A percentile compares a stretch with the other conserved stretches of the same genome.
phyloP scores from a whole-genome alignment of 306 rosid species.

The Ochetophila trinervis region DNA sequence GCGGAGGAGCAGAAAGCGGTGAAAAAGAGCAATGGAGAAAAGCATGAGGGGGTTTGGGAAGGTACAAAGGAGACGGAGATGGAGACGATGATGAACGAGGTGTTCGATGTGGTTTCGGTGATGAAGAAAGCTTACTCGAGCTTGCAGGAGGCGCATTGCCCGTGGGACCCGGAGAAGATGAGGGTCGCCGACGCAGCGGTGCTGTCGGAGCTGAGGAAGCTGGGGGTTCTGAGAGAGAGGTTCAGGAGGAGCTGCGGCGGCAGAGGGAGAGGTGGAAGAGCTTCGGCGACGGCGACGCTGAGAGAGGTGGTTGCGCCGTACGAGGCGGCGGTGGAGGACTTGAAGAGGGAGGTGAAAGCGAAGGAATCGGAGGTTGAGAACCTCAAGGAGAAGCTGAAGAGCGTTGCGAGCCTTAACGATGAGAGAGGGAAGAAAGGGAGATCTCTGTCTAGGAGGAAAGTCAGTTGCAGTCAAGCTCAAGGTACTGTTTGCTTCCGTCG shows the following conservation, averaged over 20 bases:
- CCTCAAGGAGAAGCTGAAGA: slow-evolving; percentile 81
- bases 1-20: slow-evolving; percentile 13
- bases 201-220: slow-evolving; percentile 73
- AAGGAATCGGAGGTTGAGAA: slow-evolving; percentile 70
- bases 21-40: slow-evolving; percentile 21
- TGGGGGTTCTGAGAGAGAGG: slow-evolving; percentile 69
- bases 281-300: slow-evolving; percentile 33
- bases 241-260: slow-evolving; percentile 46
- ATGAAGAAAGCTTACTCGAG: slow-evolving; percentile 80
- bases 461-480: slow-evolving; percentile 52
- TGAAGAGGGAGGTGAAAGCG: slow-evolving; percentile 73
- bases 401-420: slow-evolving; percentile 34
- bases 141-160: slow-evolving; percentile 81
- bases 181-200: slow-evolving; percentile 77
- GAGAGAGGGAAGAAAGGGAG: slow-evolving; percentile 56
- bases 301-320: slow-evolving; percentile 95
- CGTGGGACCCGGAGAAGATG: slow-evolving; percentile 89
- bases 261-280: slow-evolving; percentile 26
- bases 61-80: slow-evolving; percentile 43
- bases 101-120: slow-evolving; percentile 69
- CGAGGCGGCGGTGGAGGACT: slow-evolving; percentile 87
- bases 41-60: slow-evolving; percentile 26
- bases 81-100: slow-evolving; percentile 68
- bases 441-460: slow-evolving; percentile 62
- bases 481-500: slow-evolving; percentile 40